A percentile compares a stretch with the other conserved stretches of the same genome.
Evolutionary conservation across 2,329 filamentous ascomycete genomes (phyloP).

Genomic region (Madurella fahalii): DNA sequence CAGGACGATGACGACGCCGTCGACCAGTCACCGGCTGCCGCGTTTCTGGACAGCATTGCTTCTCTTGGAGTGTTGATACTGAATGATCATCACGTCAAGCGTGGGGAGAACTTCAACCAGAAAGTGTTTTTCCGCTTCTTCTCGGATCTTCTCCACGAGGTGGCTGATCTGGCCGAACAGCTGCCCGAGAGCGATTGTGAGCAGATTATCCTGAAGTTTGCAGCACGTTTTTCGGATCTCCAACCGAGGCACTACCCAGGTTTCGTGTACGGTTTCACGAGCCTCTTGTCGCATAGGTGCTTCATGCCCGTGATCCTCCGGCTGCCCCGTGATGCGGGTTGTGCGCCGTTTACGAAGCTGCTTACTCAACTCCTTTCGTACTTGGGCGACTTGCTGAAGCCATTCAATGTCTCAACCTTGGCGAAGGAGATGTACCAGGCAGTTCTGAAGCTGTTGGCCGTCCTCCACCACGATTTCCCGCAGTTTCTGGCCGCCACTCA

Average conservation of each 20-base stretch:
- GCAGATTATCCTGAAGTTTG: constrained; percentile 70
- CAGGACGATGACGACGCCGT: constrained; percentile 53
- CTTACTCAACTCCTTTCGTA: constrained; percentile 68
- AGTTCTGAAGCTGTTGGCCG: constrained; percentile 73
- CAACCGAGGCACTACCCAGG: constrained; percentile 74
- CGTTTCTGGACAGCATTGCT: constrained; percentile 73
- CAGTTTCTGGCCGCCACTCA: constrained; percentile 90
- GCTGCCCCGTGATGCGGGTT: constrained; percentile 65
- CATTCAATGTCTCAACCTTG: constrained; percentile 61
- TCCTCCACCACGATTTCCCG: constrained; percentile 90
- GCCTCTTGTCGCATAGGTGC: constrained; percentile 75
- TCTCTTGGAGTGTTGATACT: constrained; percentile 75
- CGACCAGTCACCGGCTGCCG: constrained; percentile 58
- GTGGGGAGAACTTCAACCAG: constrained; percentile 78
- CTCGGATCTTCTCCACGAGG: constrained; percentile 74
- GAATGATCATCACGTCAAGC: constrained; percentile 78
- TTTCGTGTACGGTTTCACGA: constrained; percentile 82
- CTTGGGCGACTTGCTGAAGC: constrained; percentile 75
- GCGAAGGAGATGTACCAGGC: constrained; percentile 83
- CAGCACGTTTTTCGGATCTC: constrained; percentile 65
- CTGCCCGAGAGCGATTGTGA: constrained; percentile 57
- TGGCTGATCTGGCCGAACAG: constrained; percentile 56
- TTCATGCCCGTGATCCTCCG: constrained; percentile 77
- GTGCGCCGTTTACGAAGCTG: constrained; percentile 69
- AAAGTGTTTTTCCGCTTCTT: constrained; percentile 89